phyloP scores from a whole-genome alignment of 495 filamentous ascomycete genomes.

The Aspergillus saccharolyticus region DNA sequence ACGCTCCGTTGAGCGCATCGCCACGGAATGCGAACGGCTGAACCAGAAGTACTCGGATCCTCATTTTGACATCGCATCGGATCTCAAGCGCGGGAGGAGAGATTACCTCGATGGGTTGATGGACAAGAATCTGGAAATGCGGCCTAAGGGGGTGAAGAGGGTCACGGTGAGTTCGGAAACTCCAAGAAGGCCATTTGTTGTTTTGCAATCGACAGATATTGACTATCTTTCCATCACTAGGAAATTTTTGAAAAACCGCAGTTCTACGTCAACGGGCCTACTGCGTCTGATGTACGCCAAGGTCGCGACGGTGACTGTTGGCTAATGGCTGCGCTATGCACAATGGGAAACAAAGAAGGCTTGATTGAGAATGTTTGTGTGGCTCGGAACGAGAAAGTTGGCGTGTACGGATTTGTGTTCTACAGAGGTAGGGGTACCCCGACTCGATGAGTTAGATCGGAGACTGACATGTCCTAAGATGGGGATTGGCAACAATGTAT shows the following conservation, averaged over 20 bases:
- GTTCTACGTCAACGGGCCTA: conserved; percentile 80
- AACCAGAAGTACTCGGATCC: conserved; percentile 90
- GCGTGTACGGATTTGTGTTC: conserved; percentile 94
- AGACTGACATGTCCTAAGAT: conserved; percentile 43
- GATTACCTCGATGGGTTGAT: conserved; percentile 62
- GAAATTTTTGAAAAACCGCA: conserved; percentile 85
- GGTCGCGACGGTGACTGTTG: conserved; percentile 84
- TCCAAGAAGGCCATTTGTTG: neutral
- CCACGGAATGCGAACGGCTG: conserved; percentile 72
- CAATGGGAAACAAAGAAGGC: conserved; percentile 72
- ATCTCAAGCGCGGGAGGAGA: conserved; percentile 57
- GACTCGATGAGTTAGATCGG: neutral
- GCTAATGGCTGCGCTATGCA: conserved; percentile 83
- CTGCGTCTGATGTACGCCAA: conserved; percentile 77
- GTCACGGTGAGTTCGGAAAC: conserved; percentile 42
- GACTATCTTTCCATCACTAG: conserved; percentile 19
- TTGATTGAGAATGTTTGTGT: conserved; percentile 82
- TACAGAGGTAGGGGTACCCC: conserved; percentile 55
- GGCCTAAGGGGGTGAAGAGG: conserved; percentile 59
- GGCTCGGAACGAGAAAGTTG: conserved; percentile 69
- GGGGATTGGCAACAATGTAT: conserved; percentile 90
- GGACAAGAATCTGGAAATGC: conserved; percentile 36
- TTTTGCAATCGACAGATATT: neutral
- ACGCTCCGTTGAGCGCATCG: conserved; percentile 74
- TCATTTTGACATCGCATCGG: conserved; percentile 82